Evolutionary conservation across 768 basidiomycete species (phyloP).

Genomic region (Coprinopsis cinerea): DNA sequence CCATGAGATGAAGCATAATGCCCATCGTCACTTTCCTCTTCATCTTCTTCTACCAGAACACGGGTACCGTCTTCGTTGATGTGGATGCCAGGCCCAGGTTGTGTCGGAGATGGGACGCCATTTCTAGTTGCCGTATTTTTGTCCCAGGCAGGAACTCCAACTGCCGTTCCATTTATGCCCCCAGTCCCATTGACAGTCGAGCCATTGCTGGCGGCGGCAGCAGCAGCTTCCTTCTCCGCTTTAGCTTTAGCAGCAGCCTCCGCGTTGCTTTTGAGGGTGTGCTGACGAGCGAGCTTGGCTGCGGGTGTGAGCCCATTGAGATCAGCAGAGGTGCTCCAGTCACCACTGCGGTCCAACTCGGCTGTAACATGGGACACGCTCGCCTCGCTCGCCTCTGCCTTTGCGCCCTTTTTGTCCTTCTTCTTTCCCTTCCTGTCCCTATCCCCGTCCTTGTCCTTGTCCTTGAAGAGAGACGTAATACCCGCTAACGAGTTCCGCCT

Average conservation of each 20-base stretch:
- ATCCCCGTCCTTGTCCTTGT: constrained; percentile 59
- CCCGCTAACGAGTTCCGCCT: constrained; percentile 84
- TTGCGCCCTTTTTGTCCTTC: constrained; percentile 53
- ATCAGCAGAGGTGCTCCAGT: constrained; percentile 54
- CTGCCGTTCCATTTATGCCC: constrained; percentile 13
- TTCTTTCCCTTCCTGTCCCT: constrained; percentile 26
- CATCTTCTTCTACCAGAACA: constrained; percentile 70
- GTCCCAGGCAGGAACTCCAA: constrained; percentile 69
- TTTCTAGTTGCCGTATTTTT: constrained; percentile 67
- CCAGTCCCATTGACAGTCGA: constrained; percentile 18
- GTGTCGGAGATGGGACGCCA: constrained; percentile 40
- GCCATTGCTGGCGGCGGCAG: constrained; percentile 19
- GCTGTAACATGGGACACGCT: constrained; percentile 78
- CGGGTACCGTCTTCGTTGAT: constrained; percentile 64
- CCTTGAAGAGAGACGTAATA: constrained; percentile 92
- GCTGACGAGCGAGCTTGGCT: constrained; percentile 83
- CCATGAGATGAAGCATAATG: constrained; percentile 36
- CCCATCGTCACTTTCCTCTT: constrained; percentile 50
- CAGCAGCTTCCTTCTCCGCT: constrained; percentile 46
- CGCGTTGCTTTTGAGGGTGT: constrained; percentile 85
- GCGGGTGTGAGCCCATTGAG: constrained; percentile 83
- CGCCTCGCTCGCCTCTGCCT: constrained; percentile 61
- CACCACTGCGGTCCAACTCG: constrained; percentile 65
- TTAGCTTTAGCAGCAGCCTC: constrained; percentile 67
- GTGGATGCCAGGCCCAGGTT: constrained; percentile 29